These are phyloP conservation scores for Scheffersomyces titani DNA, from an alignment of 1,139 yeast species.

Conservation along the genomic window DNA sequence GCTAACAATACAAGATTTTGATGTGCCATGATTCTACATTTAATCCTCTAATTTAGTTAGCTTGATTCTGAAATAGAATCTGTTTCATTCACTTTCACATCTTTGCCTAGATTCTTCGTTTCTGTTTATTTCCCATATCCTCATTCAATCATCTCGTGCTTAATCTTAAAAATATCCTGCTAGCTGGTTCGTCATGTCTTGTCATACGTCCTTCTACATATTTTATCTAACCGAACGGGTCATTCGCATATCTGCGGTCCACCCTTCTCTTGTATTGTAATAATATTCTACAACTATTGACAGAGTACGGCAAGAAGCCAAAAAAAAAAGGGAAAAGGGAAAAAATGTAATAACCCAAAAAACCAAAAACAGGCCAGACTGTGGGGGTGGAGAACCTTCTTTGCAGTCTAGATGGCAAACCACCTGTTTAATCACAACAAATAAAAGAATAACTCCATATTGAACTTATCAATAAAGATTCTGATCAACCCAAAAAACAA, in stretches of 20 bases:
- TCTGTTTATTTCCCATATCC: no score
- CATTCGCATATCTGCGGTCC: not conserved
- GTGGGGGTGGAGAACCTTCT: not conserved
- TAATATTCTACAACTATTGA: not conserved
- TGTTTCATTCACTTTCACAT: no score
- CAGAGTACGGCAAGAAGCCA: constrained; percentile 1
- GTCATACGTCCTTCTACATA: not conserved
- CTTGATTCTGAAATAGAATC: no score
- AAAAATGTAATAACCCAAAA: constrained; percentile 2
- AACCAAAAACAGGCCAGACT: constrained; percentile 1
- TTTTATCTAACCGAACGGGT: not conserved
- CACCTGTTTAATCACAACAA: not conserved
- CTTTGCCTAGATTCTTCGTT: no score
- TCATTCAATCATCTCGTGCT: no score
- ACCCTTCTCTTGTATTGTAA: not conserved
- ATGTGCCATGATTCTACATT: no score
- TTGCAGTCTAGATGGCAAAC: not conserved
- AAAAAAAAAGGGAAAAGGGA: constrained; percentile 4
- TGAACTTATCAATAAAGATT: not conserved
- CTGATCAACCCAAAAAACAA: not conserved
- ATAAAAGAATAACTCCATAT: not conserved
- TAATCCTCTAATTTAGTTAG: no score
- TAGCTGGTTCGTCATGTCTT: no score
- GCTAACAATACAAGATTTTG: not conserved
- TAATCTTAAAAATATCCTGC: no score